Evolutionary conservation across 768 basidiomycete genomes (phyloP).

Genomic region (Suillus sp.): DNA sequence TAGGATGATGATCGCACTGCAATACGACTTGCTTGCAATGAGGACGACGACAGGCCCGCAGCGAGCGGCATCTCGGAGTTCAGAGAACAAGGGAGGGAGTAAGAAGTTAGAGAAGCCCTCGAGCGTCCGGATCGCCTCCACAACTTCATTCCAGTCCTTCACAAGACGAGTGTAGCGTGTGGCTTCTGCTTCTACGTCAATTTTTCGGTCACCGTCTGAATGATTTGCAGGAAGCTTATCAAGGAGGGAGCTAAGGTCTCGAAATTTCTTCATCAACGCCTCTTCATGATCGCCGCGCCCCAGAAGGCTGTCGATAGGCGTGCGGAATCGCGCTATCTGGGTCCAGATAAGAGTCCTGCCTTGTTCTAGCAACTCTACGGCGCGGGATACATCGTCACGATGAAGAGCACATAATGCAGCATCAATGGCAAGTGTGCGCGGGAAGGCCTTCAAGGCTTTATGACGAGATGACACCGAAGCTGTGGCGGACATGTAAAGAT

Average conservation of each 20-base stretch:
- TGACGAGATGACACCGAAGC: slow-evolving; percentile 9
- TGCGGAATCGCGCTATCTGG: slow-evolving; percentile 19
- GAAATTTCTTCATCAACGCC: background rate
- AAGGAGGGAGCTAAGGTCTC: background rate
- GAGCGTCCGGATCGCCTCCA: slow-evolving; percentile 15
- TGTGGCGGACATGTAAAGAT: background rate
- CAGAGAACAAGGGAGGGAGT: slow-evolving; percentile 14
- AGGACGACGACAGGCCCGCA: slow-evolving; percentile 12
- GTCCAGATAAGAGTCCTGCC: slow-evolving; percentile 34
- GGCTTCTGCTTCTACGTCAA: background rate
- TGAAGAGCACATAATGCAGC: slow-evolving; percentile 16
- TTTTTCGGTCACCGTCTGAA: background rate
- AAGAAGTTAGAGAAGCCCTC: slow-evolving; percentile 20
- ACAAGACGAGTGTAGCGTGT: background rate
- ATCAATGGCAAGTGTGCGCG: slow-evolving; percentile 15
- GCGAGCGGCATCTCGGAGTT: slow-evolving; percentile 10
- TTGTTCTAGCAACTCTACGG: slow-evolving; percentile 35
- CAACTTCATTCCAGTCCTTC: slow-evolving; percentile 16
- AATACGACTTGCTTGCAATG: slow-evolving; percentile 4
- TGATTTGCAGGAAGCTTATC: background rate
- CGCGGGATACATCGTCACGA: slow-evolving; percentile 12
- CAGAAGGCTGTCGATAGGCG: background rate
- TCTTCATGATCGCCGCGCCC: background rate
- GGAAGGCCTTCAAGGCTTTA: background rate
- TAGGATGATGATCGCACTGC: slow-evolving; percentile 15